Conservation (phyloP, 768 basidiomycete species). For the Amanita phalloides region DNA sequence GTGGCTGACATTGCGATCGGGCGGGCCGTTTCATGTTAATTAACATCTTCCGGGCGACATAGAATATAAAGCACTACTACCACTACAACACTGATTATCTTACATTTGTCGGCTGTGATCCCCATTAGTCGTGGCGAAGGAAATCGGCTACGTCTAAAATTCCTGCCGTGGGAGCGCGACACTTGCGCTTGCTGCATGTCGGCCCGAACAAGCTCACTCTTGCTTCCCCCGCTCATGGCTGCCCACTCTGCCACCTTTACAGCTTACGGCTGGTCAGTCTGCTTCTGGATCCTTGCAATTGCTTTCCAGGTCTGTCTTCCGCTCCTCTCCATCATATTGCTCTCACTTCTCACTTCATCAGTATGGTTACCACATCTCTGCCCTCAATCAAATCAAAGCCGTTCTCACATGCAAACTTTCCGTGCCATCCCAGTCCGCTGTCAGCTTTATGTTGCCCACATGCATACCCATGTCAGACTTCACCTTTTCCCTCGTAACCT, state of each 20-base stretch:
- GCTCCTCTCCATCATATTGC: slow-evolving; percentile 7
- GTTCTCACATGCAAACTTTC: slow-evolving; percentile 57
- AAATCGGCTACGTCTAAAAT: too few relatives aligned
- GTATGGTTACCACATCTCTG: slow-evolving; percentile 92
- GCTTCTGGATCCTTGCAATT: slow-evolving; percentile 55
- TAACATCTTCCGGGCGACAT: too few relatives aligned
- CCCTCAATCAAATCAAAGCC: slow-evolving; percentile 80
- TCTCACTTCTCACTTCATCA: slow-evolving; percentile 21
- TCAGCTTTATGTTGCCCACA: slow-evolving; percentile 37
- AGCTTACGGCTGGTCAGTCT: slow-evolving; percentile 50
- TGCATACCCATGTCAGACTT: slow-evolving; percentile 76
- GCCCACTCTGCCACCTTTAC: slow-evolving; percentile 29
- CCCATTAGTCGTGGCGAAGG: too few relatives aligned
- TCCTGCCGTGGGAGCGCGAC: too few relatives aligned
- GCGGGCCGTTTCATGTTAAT: too few relatives aligned
- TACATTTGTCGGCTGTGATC: too few relatives aligned
- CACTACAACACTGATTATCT: too few relatives aligned
- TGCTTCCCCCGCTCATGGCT: neutral
- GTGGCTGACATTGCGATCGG: neutral
- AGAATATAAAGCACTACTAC: too few relatives aligned
- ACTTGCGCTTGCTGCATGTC: neutral
- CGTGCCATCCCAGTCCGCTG: slow-evolving; percentile 13
- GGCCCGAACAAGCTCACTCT: neutral
- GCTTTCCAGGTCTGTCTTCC: slow-evolving; percentile 38
- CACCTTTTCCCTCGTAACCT: slow-evolving; percentile 74